Conservation (phyloP, 2,329 filamentous ascomycete species). For the Xylaria sp. region DNA sequence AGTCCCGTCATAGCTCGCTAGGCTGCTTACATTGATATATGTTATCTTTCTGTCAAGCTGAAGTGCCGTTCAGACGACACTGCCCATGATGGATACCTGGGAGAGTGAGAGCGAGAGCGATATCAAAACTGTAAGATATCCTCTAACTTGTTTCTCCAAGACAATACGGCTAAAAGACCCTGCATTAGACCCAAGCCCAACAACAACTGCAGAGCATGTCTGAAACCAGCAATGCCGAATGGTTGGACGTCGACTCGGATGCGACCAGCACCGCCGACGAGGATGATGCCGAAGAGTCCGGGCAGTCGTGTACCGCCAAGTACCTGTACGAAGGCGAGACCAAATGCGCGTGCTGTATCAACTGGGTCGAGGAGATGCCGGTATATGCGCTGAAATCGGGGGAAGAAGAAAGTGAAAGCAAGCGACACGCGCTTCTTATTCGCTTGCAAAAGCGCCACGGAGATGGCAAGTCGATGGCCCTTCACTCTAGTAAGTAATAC, state of each 20-base stretch:
- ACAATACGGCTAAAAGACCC: background rate
- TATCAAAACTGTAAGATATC: background rate
- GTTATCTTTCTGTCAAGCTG: background rate
- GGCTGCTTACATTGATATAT: background rate
- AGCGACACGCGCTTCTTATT: constrained; percentile 17
- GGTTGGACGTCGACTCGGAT: constrained; percentile 13
- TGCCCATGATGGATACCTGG: background rate
- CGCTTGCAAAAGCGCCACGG: constrained; percentile 15
- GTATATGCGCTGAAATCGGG: constrained; percentile 17
- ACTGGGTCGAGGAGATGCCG: constrained; percentile 34
- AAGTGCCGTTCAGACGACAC: background rate
- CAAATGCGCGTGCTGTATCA: constrained; percentile 35
- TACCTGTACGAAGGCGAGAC: constrained; percentile 33
- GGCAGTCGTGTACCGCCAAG: constrained; percentile 15
- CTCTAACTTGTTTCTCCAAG: background rate
- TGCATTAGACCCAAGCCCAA: background rate
- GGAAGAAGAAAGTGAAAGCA: constrained; percentile 16
- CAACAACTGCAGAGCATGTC: background rate
- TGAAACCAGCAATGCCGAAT: constrained; percentile 10
- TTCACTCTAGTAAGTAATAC: constrained; percentile 10
- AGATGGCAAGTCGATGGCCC: constrained; percentile 13
- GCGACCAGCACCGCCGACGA: constrained; percentile 10
- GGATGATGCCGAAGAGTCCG: background rate
- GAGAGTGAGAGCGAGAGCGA: background rate
- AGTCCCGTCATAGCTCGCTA: background rate